These are phyloP conservation scores for Exophiala oligosperma DNA, from an alignment of 2,329 filamentous ascomycete genomes.

Conservation along the genomic window DNA sequence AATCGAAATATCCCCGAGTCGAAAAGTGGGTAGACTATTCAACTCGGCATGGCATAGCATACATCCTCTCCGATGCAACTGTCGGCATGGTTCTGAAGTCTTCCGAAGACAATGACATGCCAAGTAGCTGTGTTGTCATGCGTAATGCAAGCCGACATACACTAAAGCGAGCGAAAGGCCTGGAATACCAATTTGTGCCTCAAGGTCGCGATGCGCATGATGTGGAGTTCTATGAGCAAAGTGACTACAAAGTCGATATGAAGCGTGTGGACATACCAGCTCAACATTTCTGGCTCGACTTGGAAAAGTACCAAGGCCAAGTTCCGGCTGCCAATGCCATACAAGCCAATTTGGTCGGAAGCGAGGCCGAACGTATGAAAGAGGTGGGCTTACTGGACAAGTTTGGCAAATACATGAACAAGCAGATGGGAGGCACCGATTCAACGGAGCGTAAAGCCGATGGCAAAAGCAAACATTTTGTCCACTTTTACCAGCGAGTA, in stretches of 20 bases:
- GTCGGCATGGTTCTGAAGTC: conserved; percentile 52
- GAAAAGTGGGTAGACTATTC: conserved; percentile 57
- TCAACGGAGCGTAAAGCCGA: conserved; percentile 28
- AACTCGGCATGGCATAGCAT: conserved; percentile 53
- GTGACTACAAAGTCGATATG: conserved; percentile 40
- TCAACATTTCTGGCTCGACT: conserved; percentile 36
- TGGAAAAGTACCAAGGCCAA: conserved; percentile 18
- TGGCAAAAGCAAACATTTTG: conserved; percentile 39
- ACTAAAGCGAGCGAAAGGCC: conserved; percentile 44
- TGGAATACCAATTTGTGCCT: conserved; percentile 48
- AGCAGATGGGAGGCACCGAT: conserved; percentile 44
- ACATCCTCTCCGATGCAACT: conserved; percentile 52
- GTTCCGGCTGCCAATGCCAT: conserved; percentile 28
- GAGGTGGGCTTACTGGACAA: conserved; percentile 50
- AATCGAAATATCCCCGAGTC: conserved; percentile 44
- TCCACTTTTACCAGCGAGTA: conserved; percentile 53
- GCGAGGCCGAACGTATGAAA: conserved; percentile 49
- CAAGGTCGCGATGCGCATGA: conserved; percentile 31
- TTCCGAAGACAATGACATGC: conserved; percentile 39
- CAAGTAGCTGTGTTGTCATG: conserved; percentile 47
- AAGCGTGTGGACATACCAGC: conserved; percentile 42
- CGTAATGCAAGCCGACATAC: conserved; percentile 49
- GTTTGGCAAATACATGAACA: conserved; percentile 55
- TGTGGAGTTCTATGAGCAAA: conserved; percentile 51
- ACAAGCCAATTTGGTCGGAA: conserved; percentile 32